Conservation (phyloP, 2,329 filamentous ascomycete species). For the Mariannaea elegans region DNA sequence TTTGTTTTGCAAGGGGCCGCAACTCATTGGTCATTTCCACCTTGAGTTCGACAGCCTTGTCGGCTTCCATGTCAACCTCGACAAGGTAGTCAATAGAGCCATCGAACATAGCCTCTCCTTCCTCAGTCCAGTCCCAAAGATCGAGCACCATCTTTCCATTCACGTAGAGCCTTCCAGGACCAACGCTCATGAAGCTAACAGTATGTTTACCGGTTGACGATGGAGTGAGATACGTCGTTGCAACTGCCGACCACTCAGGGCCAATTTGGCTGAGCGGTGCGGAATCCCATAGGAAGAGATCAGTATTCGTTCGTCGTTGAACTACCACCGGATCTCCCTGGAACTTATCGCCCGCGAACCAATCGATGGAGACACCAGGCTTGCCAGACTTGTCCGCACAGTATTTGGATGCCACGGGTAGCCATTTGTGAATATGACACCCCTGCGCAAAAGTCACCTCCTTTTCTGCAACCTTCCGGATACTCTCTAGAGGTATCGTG, state of each 20-base stretch:
- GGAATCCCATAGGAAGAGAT: conserved; percentile 77
- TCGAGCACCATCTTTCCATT: conserved; percentile 68
- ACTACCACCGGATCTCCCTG: conserved; percentile 64
- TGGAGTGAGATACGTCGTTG: conserved; percentile 67
- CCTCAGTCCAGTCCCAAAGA: conserved; percentile 75
- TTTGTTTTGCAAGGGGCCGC: conserved; percentile 68
- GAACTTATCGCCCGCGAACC: conserved; percentile 71
- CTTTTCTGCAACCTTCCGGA: conserved; percentile 61
- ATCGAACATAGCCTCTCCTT: conserved; percentile 77
- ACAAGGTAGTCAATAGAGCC: conserved; percentile 72
- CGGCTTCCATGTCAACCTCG: conserved; percentile 66
- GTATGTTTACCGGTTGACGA: conserved; percentile 69
- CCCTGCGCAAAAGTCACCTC: conserved; percentile 64
- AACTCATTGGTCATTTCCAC: conserved; percentile 67
- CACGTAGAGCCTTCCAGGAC: conserved; percentile 68
- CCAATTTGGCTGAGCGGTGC: conserved; percentile 68
- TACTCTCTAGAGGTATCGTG: conserved; percentile 69
- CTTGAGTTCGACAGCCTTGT: conserved; percentile 65
- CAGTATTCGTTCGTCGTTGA: conserved; percentile 69
- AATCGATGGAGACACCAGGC: conserved; percentile 70
- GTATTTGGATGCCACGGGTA: conserved; percentile 39
- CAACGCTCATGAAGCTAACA: conserved; percentile 74
- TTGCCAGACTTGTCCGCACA: conserved; percentile 55
- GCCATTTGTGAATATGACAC: conserved; percentile 41
- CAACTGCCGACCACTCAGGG: conserved; percentile 70